phyloP scores from a whole-genome alignment of 2,329 filamentous ascomycete genomes.

The Epichloe baconii region DNA sequence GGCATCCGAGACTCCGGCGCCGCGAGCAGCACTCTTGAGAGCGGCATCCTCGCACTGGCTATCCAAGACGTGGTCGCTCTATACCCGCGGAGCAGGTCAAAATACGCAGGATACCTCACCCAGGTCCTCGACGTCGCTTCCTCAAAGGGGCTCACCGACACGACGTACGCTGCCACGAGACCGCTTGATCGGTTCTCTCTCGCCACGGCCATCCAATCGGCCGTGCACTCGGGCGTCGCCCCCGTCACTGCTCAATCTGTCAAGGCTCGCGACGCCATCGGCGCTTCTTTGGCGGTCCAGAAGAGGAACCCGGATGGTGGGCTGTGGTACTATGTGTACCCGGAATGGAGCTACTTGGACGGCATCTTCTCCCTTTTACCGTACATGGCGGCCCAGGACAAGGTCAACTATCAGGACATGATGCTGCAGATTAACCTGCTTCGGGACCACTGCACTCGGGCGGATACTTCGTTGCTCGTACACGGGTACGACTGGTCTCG shows the following conservation, averaged over 20 bases:
- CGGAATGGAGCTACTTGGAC: constrained; percentile 39
- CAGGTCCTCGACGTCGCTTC: constrained; percentile 9
- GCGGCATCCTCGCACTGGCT: constrained; percentile 11
- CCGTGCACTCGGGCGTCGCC: constrained; percentile 1
- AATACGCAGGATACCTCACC: constrained; percentile 7
- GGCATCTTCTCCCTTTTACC: constrained; percentile 37
- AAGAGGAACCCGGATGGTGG: constrained; percentile 20
- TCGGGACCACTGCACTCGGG: constrained; percentile 5
- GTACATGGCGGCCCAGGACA: constrained; percentile 17
- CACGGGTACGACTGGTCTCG: constrained; percentile 41
- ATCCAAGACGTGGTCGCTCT: constrained; percentile 8
- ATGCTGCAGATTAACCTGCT: constrained; percentile 10
- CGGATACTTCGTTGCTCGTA: constrained; percentile 13
- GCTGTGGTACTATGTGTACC: constrained; percentile 29
- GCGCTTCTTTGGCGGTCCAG: constrained; percentile 11
- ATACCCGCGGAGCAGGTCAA: constrained; percentile 5
- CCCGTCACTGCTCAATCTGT: constrained; percentile 1
- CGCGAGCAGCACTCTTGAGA: constrained; percentile 12
- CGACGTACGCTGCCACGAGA: constrained; percentile 5
- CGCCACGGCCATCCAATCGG: constrained; percentile 7
- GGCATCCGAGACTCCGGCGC: constrained; percentile 11
- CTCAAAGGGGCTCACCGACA: constrained; percentile 5
- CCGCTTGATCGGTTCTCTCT: constrained; percentile 14
- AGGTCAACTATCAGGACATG: constrained; percentile 11
- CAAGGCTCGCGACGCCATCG: constrained; percentile 8